Evolutionary conservation across 2,329 filamentous ascomycete genomes (phyloP), one percentile per base, ranked within the genome.

Genomic region (Neopestalotiopsis clavispora): DNA sequence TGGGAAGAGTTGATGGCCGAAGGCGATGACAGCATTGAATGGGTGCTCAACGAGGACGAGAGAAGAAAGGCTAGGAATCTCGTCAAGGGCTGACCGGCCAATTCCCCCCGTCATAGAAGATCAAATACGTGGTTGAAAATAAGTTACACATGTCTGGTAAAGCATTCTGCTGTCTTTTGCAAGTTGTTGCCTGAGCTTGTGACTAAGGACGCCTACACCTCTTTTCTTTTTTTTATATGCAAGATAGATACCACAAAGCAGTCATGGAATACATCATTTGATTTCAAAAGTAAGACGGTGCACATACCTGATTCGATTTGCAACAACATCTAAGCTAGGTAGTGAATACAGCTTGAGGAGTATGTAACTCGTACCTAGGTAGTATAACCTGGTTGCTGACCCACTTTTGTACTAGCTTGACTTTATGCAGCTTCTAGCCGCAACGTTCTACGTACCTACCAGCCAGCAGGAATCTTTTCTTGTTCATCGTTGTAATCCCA

Each of bases 1-100:
- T 94, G 92, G 90, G 90, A 92, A 45, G 91, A 92, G 74, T 78
- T 92, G 17, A 72, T 66, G n/a, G 75, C 74, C 2, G 78, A 85
- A 52, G 77, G 83, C 42, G 83, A 82, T 58, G 85, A 88, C 34
- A 89, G 86, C 38, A 86, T 93, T 72, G 84, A 84, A 62, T 91
- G 89, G 89, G 84, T 87, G 42, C 73, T 91, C 67, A 86, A 83
- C 73, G 82, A 80, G 28, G 90, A 92, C 68, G 92, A 94, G 78
- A 86, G 90, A 73, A 83, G 83, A 64, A 85, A 89, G 72, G 90
- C 90, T 4, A 85, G 92, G 74, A 87, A 84, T 6, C 87, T 93
- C 78, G 85, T 92, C 20, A 75, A 72, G 56, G 70, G 71, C 52
- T 76, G 69, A 72, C 72, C 10, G 10, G 34, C n/a, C n/a, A 23